Evolutionary conservation across 441 rosid species (phyloP).

Genomic region (Metrosideros polymorpha): DNA sequence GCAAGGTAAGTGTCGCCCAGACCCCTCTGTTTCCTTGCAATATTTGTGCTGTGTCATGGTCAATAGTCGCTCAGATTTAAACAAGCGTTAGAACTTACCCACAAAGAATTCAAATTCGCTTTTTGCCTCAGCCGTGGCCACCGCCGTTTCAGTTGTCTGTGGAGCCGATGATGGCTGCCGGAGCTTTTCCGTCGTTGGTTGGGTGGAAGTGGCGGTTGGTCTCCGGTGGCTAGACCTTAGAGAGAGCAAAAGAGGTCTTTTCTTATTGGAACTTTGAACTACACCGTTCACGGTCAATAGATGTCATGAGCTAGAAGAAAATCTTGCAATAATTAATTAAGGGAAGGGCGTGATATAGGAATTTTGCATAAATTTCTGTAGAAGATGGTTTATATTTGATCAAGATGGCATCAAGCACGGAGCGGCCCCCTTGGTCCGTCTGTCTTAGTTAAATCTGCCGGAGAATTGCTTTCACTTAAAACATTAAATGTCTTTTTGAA

Average conservation of each 20-base stretch:
- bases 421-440: background rate
- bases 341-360: background rate
- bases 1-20: background rate
- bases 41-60: background rate
- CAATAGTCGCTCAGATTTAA: background rate
- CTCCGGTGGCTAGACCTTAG: background rate
- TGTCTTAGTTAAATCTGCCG: too few relatives aligned
- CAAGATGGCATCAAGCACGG: background rate
- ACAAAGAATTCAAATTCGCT: background rate
- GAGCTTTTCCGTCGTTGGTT: background rate
- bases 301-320: background rate
- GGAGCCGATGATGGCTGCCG: background rate
- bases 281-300: rapidly evolving
- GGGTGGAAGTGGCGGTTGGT: background rate
- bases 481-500: too few relatives aligned
- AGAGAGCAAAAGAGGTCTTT: background rate
- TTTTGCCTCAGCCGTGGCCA: background rate
- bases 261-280: background rate
- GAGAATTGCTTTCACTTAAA: too few relatives aligned
- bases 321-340: background rate
- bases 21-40: background rate
- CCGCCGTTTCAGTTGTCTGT: background rate
- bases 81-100: background rate
- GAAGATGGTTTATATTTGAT: too few relatives aligned
- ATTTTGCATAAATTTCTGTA: too few relatives aligned